Evolutionary conservation across 2,329 filamentous ascomycete species (phyloP), one percentile per base, ranked within the genome.

Genomic region (Stylonectria norvegica): DNA sequence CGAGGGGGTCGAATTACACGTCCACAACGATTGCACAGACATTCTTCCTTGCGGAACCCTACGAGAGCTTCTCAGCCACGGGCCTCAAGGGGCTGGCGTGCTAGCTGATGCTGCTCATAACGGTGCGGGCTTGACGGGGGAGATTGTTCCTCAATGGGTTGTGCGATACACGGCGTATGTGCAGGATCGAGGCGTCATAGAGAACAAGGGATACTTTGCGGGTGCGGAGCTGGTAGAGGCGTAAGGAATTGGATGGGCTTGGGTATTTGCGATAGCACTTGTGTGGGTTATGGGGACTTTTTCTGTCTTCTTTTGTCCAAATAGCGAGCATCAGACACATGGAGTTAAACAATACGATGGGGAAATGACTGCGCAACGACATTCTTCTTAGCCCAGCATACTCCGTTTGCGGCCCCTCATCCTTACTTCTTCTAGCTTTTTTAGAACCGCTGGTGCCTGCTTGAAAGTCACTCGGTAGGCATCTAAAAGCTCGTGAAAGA

Each of bases 131-230:
- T 69, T 95, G 42, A 73, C 77, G 52, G 90, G 89, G 4, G 82
- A 95, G 50, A 76, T 97, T 34, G 78, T 80, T 43, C 90, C 93
- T 19, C 83, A 91, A 61, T 98, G 93, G 91, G 93, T 97, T 19
- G 85, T 91, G 52, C 95, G 97, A 63, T 98, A 98, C 63, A 96
- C 91, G 25, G 93, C 93, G 1, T 91, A 97, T 43, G 88, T 97
- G 28, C 86, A 86, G 63, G 86, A 97, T 62, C 76, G 93, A 38
- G 93, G 93, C 11, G 93, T 98, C 7, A 91, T 98, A 50, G 93
- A 98, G 72, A 95, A 93, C 62, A 98, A 97, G 72, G 93, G 93
- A 6, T 97, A 96, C 66, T 96, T 96, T 71, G 91, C 91, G 2
- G 81, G 83, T 15, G 91, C 90, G 3, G 83, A 89, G 59, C 65